phyloP scores from a whole-genome alignment of 768 basidiomycete species.

The Brasilioporus rufonigricans region DNA sequence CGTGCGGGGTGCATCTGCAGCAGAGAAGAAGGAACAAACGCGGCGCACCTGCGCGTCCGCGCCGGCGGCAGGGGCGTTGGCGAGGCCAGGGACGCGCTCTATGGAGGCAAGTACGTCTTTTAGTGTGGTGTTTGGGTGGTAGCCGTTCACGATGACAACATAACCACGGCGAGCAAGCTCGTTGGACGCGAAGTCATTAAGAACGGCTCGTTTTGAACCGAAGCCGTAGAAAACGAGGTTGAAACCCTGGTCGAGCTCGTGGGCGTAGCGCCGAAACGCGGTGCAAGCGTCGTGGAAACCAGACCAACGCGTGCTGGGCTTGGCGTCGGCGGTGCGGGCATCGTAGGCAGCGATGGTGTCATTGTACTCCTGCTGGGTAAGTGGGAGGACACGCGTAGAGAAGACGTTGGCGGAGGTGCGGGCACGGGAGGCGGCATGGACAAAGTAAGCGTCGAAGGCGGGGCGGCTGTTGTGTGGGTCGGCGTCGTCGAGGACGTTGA shows the following conservation, averaged over 20 bases:
- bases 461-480: conserved; percentile 37
- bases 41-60: conserved; percentile 63
- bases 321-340: conserved; percentile 8
- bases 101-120: conserved; percentile 68
- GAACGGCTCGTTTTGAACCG: conserved; percentile 77
- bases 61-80: conserved; percentile 16
- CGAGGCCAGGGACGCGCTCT: conserved; percentile 36
- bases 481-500: conserved; percentile 11
- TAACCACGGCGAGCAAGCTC: conserved; percentile 59
- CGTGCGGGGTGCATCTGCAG: conserved; percentile 26
- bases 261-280: conserved; percentile 58
- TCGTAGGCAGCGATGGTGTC: conserved; percentile 30
- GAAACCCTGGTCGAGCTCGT: conserved; percentile 81
- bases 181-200: conserved; percentile 72
- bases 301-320: conserved; percentile 20
- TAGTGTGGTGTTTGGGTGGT: conserved; percentile 63
- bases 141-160: conserved; percentile 77
- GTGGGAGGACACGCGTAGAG: conserved; percentile 68
- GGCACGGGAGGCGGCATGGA: conserved; percentile 54
- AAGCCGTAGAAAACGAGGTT: conserved; percentile 86
- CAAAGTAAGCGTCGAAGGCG: conserved; percentile 86
- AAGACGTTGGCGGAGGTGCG: conserved; percentile 81
- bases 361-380: conserved; percentile 62
- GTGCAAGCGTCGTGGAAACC: conserved; percentile 14
- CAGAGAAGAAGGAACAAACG: conserved; percentile 63